phyloP scores from a whole-genome alignment of 2,329 filamentous ascomycete species.

The Falciphora oryzae region DNA sequence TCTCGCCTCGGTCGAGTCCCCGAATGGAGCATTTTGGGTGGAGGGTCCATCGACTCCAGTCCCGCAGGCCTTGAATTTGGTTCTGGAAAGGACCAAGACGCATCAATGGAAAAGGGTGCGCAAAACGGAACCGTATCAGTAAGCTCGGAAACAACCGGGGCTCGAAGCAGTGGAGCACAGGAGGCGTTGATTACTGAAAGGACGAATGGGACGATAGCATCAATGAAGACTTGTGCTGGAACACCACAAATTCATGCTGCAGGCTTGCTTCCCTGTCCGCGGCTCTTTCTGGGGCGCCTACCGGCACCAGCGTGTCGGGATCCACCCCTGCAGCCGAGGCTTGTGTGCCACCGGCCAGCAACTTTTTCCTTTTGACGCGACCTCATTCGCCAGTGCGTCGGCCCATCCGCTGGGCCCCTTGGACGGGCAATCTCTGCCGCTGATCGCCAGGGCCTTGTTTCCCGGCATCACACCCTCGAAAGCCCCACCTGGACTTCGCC shows the following conservation, averaged over 20 bases:
- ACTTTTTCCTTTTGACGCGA: not conserved
- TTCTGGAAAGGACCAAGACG: not conserved
- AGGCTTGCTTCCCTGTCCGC: too few relatives aligned
- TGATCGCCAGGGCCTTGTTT: not conserved
- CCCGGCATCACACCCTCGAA: not conserved
- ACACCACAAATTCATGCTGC: not conserved
- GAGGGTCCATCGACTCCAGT: not conserved
- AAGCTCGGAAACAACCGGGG: not conserved
- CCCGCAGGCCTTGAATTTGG: not conserved
- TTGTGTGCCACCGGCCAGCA: not conserved
- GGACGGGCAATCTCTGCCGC: not conserved
- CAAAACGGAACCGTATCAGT: not conserved
- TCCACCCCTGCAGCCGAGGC: not conserved
- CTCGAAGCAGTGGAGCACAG: not conserved
- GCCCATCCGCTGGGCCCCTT: too few relatives aligned
- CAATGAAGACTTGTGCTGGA: too few relatives aligned
- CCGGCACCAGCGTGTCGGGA: too few relatives aligned
- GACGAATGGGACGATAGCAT: too few relatives aligned
- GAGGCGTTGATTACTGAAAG: too few relatives aligned
- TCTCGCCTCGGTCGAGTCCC: not conserved
- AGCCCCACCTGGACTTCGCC: not conserved
- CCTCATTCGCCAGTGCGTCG: not conserved
- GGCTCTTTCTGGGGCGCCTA: too few relatives aligned
- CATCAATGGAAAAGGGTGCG: not conserved
- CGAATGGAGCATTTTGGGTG: not conserved